phyloP scores from a whole-genome alignment of 192 early-diverging fungal species.

The Rhizophagus prolifer region DNA sequence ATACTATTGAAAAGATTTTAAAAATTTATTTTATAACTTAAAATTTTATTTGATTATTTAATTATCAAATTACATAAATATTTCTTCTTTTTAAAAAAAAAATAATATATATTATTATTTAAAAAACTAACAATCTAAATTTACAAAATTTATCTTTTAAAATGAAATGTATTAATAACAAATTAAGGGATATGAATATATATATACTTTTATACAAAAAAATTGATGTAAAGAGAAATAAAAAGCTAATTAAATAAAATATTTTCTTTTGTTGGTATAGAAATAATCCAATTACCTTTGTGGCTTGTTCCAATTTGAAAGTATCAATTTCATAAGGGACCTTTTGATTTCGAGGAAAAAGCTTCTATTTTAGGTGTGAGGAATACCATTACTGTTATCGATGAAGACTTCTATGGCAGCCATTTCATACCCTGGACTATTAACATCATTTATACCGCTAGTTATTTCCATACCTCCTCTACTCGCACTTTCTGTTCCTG shows the following conservation, averaged over 20 bases:
- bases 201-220: neutral
- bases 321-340: neutral
- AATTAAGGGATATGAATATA: neutral
- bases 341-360: neutral
- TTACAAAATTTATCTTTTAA: neutral
- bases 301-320: neutral
- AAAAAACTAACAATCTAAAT: neutral
- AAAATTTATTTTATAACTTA: no score
- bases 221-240: neutral
- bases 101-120: no score
- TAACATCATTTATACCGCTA: neutral
- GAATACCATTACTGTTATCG: constrained; percentile 25
- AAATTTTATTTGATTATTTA: no score
- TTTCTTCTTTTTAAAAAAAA: no score
- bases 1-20: no score
- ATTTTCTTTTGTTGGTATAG: neutral
- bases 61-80: no score
- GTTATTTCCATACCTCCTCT: constrained; percentile 3
- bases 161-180: neutral
- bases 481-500: neutral
- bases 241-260: neutral
- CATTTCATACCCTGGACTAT: neutral
- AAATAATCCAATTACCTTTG: neutral
- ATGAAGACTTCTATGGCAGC: constrained; percentile 6
- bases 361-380: neutral